These are phyloP conservation scores for Vickermania ingenoplastis DNA, from an alignment of 208 protist species.

Conservation along the genomic window DNA sequence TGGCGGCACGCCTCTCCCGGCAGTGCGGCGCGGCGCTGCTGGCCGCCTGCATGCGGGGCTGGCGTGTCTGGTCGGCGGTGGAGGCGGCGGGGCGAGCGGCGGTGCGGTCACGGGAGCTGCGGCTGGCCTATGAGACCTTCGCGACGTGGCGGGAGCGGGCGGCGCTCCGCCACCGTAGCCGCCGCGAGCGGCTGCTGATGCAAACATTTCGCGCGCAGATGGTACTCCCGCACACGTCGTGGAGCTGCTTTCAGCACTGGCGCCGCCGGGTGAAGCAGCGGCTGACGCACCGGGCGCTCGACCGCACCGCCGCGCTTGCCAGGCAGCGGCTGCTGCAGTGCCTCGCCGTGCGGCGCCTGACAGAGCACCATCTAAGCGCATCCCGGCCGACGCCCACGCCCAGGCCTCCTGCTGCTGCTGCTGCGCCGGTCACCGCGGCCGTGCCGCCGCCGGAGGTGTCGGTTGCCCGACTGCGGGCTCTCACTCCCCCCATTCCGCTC, in stretches of 20 bases:
- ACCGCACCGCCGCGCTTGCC: not conserved
- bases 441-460: not conserved
- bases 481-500: not conserved
- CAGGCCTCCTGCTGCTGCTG: not conserved
- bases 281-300: not conserved
- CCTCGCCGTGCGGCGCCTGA: not conserved
- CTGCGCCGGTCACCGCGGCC: not conserved
- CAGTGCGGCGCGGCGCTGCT: not conserved
- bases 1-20: not conserved
- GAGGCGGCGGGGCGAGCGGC: not conserved
- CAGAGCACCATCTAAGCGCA: not conserved
- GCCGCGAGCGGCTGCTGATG: not conserved
- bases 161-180: not conserved
- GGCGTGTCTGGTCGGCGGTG: not conserved
- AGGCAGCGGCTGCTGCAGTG: not conserved
- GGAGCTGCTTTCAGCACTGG: not conserved
- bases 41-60: not conserved
- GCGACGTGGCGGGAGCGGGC: not conserved
- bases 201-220: not conserved
- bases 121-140: too few species aligned
- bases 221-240: not conserved
- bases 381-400: not conserved
- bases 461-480: not conserved
- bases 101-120: not conserved
- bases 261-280: not conserved